These are phyloP conservation scores for Antitrichia curtipendula DNA, from an alignment of 225 moss, liverwort and hornwort species.

Conservation along the genomic window DNA sequence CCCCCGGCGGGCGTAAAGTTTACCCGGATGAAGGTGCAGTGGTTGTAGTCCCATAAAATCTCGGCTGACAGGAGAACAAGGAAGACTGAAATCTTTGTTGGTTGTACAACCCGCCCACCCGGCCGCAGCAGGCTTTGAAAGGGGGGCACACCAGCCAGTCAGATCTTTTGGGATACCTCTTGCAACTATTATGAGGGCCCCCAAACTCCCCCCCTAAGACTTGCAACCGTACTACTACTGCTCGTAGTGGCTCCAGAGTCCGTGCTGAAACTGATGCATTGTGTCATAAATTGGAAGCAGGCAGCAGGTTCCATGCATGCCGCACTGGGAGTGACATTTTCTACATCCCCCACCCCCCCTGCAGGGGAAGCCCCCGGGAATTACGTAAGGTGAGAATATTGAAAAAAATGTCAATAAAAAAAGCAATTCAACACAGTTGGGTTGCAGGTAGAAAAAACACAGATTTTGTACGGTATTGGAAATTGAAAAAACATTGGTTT, in stretches of 20 bases:
- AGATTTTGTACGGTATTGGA: too few species aligned
- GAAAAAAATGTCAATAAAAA: too few species aligned
- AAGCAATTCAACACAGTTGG: too few species aligned
- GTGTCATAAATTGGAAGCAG: not conserved
- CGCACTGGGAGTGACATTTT: too few species aligned
- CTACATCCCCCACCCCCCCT: too few species aligned
- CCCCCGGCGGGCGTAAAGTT: too few species aligned
- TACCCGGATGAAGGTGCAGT: not conserved
- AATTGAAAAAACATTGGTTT: too few species aligned
- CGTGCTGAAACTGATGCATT: not conserved
- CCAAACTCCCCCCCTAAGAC: not conserved
- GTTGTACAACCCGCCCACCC: not conserved
- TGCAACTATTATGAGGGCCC: not conserved
- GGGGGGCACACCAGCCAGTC: not conserved
- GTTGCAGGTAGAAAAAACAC: too few species aligned
- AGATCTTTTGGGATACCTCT: not conserved
- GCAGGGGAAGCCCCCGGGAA: too few species aligned
- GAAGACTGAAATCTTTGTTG: constrained; percentile 13
- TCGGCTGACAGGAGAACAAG: not conserved
- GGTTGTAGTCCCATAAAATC: not conserved
- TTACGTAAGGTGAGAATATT: too few species aligned
- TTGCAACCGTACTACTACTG: not conserved
- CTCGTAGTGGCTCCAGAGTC: not conserved
- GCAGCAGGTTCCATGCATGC: not conserved
- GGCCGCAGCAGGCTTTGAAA: not conserved